phyloP scores from a whole-genome alignment of 305 asterid species.

The Fraxinus velutina region DNA sequence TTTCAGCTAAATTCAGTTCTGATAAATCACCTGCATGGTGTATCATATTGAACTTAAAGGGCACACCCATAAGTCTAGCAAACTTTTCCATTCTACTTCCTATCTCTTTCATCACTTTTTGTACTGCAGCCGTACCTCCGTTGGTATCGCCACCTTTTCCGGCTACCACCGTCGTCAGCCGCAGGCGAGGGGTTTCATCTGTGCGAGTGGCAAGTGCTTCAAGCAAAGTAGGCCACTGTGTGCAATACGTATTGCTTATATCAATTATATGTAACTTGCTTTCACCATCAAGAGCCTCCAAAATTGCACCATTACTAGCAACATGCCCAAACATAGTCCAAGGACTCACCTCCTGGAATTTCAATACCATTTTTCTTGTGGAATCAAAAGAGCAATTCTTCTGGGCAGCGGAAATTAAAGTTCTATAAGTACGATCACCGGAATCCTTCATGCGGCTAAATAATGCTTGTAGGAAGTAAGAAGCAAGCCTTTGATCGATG shows the following conservation, averaged over 20 bases:
- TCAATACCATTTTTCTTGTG: slow-evolving; percentile 58
- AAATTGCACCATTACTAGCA: slow-evolving; percentile 83
- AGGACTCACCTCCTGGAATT: slow-evolving; percentile 90
- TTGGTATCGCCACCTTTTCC: slow-evolving; percentile 20
- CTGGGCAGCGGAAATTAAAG: slow-evolving; percentile 55
- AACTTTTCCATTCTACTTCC: slow-evolving; percentile 85
- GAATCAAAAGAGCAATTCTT: slow-evolving; percentile 71
- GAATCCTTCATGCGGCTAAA: slow-evolving; percentile 85
- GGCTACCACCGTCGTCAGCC: slow-evolving; percentile 64
- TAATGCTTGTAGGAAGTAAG: slow-evolving; percentile 77
- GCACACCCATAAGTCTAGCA: slow-evolving; percentile 95
- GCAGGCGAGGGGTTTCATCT: slow-evolving; percentile 82
- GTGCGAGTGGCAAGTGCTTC: slow-evolving; percentile 89
- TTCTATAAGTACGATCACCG: slow-evolving; percentile 55
- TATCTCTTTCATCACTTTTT: slow-evolving; percentile 77
- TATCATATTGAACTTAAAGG: slow-evolving; percentile 56
- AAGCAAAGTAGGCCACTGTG: slow-evolving; percentile 94
- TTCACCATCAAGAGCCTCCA: slow-evolving; percentile 92
- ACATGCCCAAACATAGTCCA: slow-evolving; percentile 95
- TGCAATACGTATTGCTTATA: slow-evolving; percentile 80
- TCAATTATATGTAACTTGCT: slow-evolving; percentile 67
- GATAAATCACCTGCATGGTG: slow-evolving; percentile 79
- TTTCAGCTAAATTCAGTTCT: slow-evolving; percentile 43
- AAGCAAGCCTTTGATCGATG: slow-evolving; percentile 71
- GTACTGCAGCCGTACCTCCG: slow-evolving; percentile 38